Base-by-base conservation (phyloP, 23 red algal species). In the Gracilaria domingensis region DNA sequence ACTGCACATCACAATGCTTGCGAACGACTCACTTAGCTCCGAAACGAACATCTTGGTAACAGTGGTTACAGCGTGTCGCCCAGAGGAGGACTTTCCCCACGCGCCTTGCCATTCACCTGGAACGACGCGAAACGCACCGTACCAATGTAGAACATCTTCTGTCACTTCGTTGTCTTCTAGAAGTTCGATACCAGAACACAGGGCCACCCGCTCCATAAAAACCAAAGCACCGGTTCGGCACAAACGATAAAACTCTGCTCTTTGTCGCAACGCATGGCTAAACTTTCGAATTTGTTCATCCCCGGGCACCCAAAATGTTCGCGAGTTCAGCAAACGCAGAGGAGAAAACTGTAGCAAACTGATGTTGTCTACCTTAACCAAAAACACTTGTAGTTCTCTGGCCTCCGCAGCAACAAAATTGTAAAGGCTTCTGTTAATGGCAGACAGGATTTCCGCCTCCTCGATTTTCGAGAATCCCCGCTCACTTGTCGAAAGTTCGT, bases 341-440 rank as follows among this genome's bases (percentile, higher is more conserved):
- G 83, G 83, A 72, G 83, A 87, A 75, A 87, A 87, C n/a, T 87
- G 83, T 58, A 87, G 37, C 0, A 72, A 12, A 9, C 45, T 73
- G 18, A 35, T 58, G 48, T 87, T 54, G 8, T 87, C 64, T 4
- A 71, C 62, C 8, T 34, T 33, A 23, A 48, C 51, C 66, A 65
- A 18, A n/a, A 72, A 44, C 13, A 87, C 51, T 44, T 37, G 47
- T 2, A 87, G 8, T 47, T 53, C 26, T 14, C 30, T 54, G 12
- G 83, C 61, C 25, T 75, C 44, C 12, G 17, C 14, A 18, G 55
- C n/a, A 8, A 74, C 55, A 38, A 30, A 53, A 18, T 17, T 50
- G 47, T 74, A 87, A 11, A 87, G 30, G 42, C 54, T 65, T 14
- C 51, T 50, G 48, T 87, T 87, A 2, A 72, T 65, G 45, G 65